Evolutionary conservation across 495 filamentous ascomycete genomes (phyloP), one percentile per base, ranked within the genome.

Genomic region (Talaromyces trachyspermus): DNA sequence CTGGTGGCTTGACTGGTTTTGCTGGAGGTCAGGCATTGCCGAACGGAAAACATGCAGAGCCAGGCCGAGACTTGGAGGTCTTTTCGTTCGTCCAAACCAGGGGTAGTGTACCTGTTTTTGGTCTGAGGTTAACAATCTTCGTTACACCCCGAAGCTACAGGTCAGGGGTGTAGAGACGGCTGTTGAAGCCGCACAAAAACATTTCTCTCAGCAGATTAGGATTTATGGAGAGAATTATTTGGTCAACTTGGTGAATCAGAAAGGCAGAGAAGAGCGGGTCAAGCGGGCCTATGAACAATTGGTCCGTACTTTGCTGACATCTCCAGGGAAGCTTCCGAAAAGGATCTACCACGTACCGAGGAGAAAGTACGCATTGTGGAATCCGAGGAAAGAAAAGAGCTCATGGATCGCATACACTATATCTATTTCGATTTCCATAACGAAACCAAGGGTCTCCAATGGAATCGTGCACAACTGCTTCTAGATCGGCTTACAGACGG

Each of bases 371-470:
- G 80, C 55, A 61, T 77, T 29, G 70, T 96, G 49, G 86, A 95
- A 58, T 65, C 90, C 2, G 66, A 58, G 19, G 59, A 74, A 47
- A 74, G 64, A 43, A 65, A 76, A 39, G 78, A 80, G 46, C 74
- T 78, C 37, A 81, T 84, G 59, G 89, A 96, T 60, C 80, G 80
- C 24, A 69, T 97, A 12, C 89, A 98, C 58, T 98, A 98, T 59
- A 65, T 96, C 47, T 97, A 97, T 71, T 97, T 98, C 54, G 94
- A 98, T 69, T 97, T 90, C 63, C 92, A 98, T 68, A 89, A 86
- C 59, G 92, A 98, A 66, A 97, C 94, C 23, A 95, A 92, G 64
- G 88, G 88, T 22, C 70, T 97, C 24, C 79, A 86, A 56, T 95
- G 91, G 90, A 85, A 98, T 60, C 86, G 89, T 15, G 90, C 89